These are phyloP conservation scores for Osmanthus fragrans DNA, from an alignment of 257 asterid genomes.

Conservation along the genomic window DNA sequence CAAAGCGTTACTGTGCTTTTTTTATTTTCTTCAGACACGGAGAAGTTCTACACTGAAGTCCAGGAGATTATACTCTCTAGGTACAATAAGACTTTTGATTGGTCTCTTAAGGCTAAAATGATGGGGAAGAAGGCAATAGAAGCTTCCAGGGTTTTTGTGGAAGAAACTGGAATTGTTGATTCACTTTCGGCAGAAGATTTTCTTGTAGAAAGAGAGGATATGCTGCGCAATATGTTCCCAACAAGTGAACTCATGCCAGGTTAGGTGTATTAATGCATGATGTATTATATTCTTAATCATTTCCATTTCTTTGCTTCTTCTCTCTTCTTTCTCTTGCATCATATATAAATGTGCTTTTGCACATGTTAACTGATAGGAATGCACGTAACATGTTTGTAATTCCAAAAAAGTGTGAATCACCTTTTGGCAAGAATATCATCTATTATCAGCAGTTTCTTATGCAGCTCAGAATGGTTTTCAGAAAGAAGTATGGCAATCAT, in stretches of 20 bases:
- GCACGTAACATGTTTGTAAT: background rate
- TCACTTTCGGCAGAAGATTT: constrained; percentile 84
- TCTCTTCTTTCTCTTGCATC: background rate
- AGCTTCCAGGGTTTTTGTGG: constrained; percentile 90
- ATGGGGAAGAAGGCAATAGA: constrained; percentile 98
- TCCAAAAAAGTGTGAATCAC: background rate
- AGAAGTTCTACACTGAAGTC: constrained; percentile 88
- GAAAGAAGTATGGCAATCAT: background rate
- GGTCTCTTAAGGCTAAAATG: constrained; percentile 97
- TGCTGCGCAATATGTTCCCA: constrained; percentile 73
- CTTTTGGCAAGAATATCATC: background rate
- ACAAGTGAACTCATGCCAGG: constrained; percentile 97
- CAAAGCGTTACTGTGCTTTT: constrained; percentile 20
- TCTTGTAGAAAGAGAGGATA: constrained; percentile 86
- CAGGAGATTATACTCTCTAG: constrained; percentile 87
- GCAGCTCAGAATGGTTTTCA: background rate
- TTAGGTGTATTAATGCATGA: constrained; percentile 20
- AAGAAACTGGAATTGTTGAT: constrained; percentile 78
- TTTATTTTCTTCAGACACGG: constrained; percentile 64
- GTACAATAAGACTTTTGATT: constrained; percentile 85
- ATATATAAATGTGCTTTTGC: background rate
- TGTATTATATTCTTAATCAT: background rate
- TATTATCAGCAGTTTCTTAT: background rate
- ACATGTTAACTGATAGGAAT: background rate
- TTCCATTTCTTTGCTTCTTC: background rate